A percentile compares a stretch with the other conserved stretches of the same genome.
These are phyloP conservation scores for Oxyria digyna DNA, from an alignment of 148 eudicot genomes.

Conservation along the genomic window DNA sequence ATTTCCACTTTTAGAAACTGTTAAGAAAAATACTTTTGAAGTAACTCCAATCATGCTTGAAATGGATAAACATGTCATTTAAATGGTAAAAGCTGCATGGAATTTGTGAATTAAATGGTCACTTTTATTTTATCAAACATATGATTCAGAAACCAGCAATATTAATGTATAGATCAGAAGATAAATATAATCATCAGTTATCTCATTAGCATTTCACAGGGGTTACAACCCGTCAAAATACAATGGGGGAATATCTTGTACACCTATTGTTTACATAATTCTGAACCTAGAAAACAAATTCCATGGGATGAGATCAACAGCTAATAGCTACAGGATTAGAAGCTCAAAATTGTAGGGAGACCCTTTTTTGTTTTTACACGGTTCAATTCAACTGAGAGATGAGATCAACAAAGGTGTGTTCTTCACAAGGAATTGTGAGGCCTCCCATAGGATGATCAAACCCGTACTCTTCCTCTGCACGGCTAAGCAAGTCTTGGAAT, in stretches of 20 bases:
- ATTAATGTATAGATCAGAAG: background rate
- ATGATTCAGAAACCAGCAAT: background rate
- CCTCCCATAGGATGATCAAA: constrained; percentile 47
- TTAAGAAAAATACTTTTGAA: background rate
- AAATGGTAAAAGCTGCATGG: background rate
- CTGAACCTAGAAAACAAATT: background rate
- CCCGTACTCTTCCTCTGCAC: constrained; percentile 56
- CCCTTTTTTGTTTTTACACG: no score
- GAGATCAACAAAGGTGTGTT: constrained; percentile 10
- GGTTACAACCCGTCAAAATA: background rate
- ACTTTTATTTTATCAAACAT: background rate
- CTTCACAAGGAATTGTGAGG: constrained; percentile 42
- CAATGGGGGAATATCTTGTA: background rate
- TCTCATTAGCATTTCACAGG: background rate
- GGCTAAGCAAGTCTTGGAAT: constrained; percentile 32
- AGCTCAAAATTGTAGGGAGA: background rate
- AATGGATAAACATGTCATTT: constrained; percentile 2
- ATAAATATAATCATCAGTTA: background rate
- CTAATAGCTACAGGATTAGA: background rate
- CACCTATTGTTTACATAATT: background rate
- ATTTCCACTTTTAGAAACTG: background rate
- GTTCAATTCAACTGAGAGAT: background rate
- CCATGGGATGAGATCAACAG: no score
- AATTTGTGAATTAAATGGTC: no score
- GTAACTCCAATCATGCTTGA: background rate